Conservation (phyloP, 2,329 filamentous ascomycete genomes). For the Calonectria pseudoturangicola region DNA sequence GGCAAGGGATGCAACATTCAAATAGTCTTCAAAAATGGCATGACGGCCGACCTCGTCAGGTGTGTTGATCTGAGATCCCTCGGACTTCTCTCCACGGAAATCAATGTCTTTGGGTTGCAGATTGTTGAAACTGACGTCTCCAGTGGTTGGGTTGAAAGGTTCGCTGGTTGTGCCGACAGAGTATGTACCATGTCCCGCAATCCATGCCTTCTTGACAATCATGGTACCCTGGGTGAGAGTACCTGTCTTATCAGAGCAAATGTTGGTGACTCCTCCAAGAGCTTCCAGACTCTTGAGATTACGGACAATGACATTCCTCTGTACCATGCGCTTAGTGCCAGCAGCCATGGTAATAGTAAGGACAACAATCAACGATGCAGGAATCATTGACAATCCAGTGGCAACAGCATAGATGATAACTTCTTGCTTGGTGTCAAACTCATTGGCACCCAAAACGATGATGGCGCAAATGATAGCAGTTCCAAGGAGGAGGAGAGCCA, state of each 20-base stretch:
- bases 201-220: conserved; percentile 72
- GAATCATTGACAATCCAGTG: conserved; percentile 71
- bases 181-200: conserved; percentile 68
- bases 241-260: conserved; percentile 76
- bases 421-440: conserved; percentile 71
- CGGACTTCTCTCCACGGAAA: conserved; percentile 48
- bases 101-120: conserved; percentile 61
- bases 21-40: conserved; percentile 63
- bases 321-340: conserved; percentile 72
- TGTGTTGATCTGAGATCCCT: not conserved
- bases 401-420: conserved; percentile 75
- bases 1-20: conserved; percentile 78
- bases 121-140: conserved; percentile 64
- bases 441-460: conserved; percentile 80
- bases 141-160: conserved; percentile 74
- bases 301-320: conserved; percentile 72
- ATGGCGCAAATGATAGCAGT: conserved; percentile 81
- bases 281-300: conserved; percentile 74
- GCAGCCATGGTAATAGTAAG: conserved; percentile 77
- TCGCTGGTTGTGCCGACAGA: conserved; percentile 70
- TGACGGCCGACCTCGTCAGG: conserved; percentile 60
- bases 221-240: conserved; percentile 73
- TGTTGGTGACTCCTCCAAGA: conserved; percentile 74
- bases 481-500: conserved; percentile 80
- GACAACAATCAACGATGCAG: conserved; percentile 69